Base-by-base conservation (phyloP, 169 alveolate species). In the Plasmodium billcollinsi region DNA sequence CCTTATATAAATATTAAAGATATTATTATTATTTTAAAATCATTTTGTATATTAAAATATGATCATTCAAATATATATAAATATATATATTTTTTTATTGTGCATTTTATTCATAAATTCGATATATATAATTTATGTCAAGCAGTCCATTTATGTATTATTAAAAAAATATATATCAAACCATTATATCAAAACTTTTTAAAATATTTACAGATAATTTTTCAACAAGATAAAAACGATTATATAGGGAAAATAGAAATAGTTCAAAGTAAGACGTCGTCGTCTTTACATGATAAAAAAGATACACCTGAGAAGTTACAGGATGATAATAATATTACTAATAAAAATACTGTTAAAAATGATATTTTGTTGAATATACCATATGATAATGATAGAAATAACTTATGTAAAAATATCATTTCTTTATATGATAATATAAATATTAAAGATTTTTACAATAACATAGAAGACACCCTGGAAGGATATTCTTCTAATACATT, bases 1-100 rank as follows among this genome's bases (percentile, higher is more conserved):
- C 91, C 91, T 26, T 83, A 83, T 18, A 83, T 83, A 29, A 83
- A 83, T 52, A 69, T 83, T 47, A 83, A 56, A 56, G 91, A 83
- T 14, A 83, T 83, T 3, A 83, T 83, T 15, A 83, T 62, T 47
- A 83, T 83, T 58, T 58, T 83, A 73, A 83, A 29, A 29, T 83
- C 85, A 6, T 83, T 83, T 20, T 83, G 45, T 62, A 83, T 83
- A 20, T 83, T 83, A 72, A 83, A 83, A 69, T 83, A 69, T 59
- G 91, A 83, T 14, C 91, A 83, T 72, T 20, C 85, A 2, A 69
- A 69, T 56, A 83, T 83, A 54, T 83, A 52, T 69, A 83, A 83
- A 62, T 83, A 83, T 61, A 83, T 83, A 54, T 83, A 83, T 83
- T 83, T 83, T 56, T 83, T 39, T 72, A 72, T 83, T 18, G 83